Base-by-base conservation (phyloP, 352 stramenopile species). In the Globisporangium viniferum region DNA sequence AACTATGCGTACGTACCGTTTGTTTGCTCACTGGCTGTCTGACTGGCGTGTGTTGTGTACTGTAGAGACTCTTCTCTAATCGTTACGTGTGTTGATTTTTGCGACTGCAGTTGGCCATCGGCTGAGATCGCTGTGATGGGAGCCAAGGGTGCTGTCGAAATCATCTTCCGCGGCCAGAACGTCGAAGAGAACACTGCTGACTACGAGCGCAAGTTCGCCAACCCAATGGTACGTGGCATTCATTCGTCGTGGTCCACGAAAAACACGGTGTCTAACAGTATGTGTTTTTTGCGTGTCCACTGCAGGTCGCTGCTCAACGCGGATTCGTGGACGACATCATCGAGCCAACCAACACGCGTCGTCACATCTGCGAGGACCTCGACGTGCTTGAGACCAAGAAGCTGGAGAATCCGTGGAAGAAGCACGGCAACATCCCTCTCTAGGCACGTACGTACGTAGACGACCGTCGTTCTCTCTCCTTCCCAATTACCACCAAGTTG, bases 261-360 rank as follows among this genome's bases (percentile, higher is more conserved):
- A 51, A 51, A 12, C 44, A 51, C 8, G 18, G 44, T 2, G 44
- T 24, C 44, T 51, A 51, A 51, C 6, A 49, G 18, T 51, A 7
- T 22, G 1, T n/a, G 8, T 51, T 2, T 51, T 10, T 20, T 51
- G 18, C 8, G 44, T 51, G 18, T 8, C 44, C 6, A 9, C 44
- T 51, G 44, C 44, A 51, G 44, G 44, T 98, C 15, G 95, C 91
- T 35, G 97, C 97, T n/a, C 90, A 98, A 69, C 85, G 97, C 35
- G 97, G 97, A 20, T 99, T 99, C 71, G 82, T 99, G 67, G 97
- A 99, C 79, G 97, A 99, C 75, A 93, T 99, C 59, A 99, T 99
- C 66, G 93, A 99, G 67, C 97, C 97, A 53, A 86, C 86, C 53
- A 81, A 92, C 60, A 99, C 97, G 58, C 86, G 97, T 35, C 77